Conservation (phyloP, 2,329 filamentous ascomycete species). For the Colletotrichum sp. region DNA sequence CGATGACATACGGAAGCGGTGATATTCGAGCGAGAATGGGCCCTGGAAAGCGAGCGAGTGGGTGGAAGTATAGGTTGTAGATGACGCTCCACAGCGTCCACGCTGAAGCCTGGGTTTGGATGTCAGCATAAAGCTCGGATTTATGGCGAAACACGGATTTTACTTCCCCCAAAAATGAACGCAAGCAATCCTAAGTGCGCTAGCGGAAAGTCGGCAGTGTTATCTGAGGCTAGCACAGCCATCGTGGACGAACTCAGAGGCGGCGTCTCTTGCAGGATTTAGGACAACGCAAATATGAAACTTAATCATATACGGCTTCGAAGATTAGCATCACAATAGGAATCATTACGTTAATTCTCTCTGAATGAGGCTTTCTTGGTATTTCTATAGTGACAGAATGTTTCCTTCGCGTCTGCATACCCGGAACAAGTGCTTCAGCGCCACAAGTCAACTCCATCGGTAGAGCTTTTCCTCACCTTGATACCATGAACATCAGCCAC, state of each 20-base stretch:
- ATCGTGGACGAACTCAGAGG: background rate
- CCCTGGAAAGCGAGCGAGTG: background rate
- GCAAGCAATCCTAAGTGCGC: accelerated
- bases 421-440: background rate
- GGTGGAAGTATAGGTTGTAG: background rate
- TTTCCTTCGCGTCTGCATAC: background rate
- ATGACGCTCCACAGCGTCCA: background rate
- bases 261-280: background rate
- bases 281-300: no score
- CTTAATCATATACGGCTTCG: no score
- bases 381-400: background rate
- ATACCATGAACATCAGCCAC: background rate
- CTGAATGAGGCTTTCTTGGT: background rate
- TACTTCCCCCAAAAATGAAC: background rate
- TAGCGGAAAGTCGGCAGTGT: background rate
- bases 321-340: background rate
- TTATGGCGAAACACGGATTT: background rate
- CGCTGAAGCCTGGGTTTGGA: background rate
- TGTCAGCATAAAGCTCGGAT: background rate
- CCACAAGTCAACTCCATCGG: background rate
- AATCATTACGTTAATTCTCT: accelerated
- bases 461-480: background rate
- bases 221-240: background rate
- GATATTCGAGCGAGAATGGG: background rate
- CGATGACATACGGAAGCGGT: slow-evolving; percentile 12